Evolutionary conservation across 257 asterid genomes (phyloP), one percentile per base, ranked within the genome.

Genomic region (Ligustrum vulgare): DNA sequence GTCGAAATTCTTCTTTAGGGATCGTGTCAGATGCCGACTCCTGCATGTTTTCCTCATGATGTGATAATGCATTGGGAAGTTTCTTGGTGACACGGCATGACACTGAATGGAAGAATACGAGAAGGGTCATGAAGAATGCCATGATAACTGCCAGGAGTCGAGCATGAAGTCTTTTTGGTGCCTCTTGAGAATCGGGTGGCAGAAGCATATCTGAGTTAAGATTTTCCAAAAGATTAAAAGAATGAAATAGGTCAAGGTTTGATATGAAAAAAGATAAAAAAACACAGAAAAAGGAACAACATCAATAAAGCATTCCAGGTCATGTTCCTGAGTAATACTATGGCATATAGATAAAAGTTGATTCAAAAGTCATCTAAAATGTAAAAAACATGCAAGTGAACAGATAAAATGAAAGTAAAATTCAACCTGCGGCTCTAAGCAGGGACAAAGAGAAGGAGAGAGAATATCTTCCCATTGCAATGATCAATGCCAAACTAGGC

Each of bases 1-100:
- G 82, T 54, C 83, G 80, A 16, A 74, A 63, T 54, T 84, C 91
- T 74, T 78, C 90, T 25, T 80, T 82, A 58, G 66, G 70, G 43
- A 35, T 70, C 25, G 80, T 56, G 70, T 77, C 80, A 31, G 35
- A 77, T 23, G 82, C 74, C 23, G 67, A 60, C 39, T 60, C 35
- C 35, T 25, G 67, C 31, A 60, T 60, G 13, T 9, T 58, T 20
- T 23, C 67, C 34, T 60, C 67, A 11, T 6, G 67, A 25, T 25
- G 67, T 23, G 35, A 60, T 60, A 60, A 10, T 25, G 67, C 35
- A 25, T 28, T 25, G 18, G 67, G 67, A 60, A 60, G 67, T 60
- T 60, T 60, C 34, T 11, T 60, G 67, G 67, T 60, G 35, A 60
- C 34, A 60, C 35, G 34, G 67, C 67, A 25, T 25, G 67, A 60